Percentiles rank a stretch among this genome's conserved stretches.
Conservation (phyloP, 2,329 filamentous ascomycete species). For the Myriangium duriaei region DNA sequence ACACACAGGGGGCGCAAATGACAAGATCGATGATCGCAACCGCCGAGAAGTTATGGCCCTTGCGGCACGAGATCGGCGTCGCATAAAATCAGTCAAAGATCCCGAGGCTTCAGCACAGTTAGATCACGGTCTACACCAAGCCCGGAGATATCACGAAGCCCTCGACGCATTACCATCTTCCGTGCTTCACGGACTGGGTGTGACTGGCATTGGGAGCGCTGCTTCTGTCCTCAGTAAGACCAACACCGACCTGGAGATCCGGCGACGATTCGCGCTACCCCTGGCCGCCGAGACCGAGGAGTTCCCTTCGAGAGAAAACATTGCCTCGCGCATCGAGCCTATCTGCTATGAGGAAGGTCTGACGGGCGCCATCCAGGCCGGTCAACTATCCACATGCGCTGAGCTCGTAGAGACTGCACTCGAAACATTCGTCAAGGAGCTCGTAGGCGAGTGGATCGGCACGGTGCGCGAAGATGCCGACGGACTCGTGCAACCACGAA, state of each 20-base stretch:
- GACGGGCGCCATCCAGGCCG: slow-evolving; percentile 34
- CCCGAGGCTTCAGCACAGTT: slow-evolving; percentile 2
- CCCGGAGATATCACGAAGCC: slow-evolving; percentile 6
- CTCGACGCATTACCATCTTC: slow-evolving; percentile 4
- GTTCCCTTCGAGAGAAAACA: slow-evolving; percentile 46
- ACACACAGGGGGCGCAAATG: slow-evolving; percentile 38
- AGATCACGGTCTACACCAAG: slow-evolving; percentile 5
- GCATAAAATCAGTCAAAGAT: slow-evolving; percentile 27
- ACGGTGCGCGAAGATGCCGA: slow-evolving; percentile 45
- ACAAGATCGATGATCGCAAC: slow-evolving; percentile 49
- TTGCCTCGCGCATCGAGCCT: slow-evolving; percentile 48
- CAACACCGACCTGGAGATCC: slow-evolving; percentile 52
- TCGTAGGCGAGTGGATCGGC: slow-evolving; percentile 42
- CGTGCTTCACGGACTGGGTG: slow-evolving; percentile 1
- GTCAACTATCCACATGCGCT: slow-evolving; percentile 35
- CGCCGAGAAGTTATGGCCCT: slow-evolving; percentile 54
- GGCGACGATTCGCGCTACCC: slow-evolving; percentile 50
- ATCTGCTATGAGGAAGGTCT: slow-evolving; percentile 55
- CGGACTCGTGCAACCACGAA: slow-evolving; percentile 56
- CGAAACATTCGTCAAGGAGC: slow-evolving; percentile 51
- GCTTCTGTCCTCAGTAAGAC: slow-evolving; percentile 21
- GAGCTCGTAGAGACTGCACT: slow-evolving; percentile 49
- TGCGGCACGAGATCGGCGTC: slow-evolving; percentile 45
- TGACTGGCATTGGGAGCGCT: slow-evolving; percentile 6
- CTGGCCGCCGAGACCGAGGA: slow-evolving; percentile 50